phyloP scores from a whole-genome alignment of 2,329 filamentous ascomycete genomes.

The Stachybotrys chlorohalonatus region DNA sequence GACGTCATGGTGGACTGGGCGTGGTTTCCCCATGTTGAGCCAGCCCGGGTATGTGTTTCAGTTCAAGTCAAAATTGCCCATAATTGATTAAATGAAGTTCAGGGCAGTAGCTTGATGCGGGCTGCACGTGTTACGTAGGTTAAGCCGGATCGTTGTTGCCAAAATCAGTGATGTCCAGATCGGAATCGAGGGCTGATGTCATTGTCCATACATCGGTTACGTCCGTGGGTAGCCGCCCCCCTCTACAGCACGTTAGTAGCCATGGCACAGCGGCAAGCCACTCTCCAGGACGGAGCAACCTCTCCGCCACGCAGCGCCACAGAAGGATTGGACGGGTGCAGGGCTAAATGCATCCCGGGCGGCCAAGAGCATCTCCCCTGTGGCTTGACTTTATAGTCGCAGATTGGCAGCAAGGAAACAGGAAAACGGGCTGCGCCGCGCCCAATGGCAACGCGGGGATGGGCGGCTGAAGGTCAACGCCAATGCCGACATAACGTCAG shows the following conservation, averaged over 20 bases:
- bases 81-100: too few species aligned
- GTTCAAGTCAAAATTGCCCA: too few species aligned
- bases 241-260: too few species aligned
- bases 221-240: too few species aligned
- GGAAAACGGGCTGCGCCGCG: background rate
- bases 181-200: background rate
- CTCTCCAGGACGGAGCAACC: background rate
- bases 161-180: background rate
- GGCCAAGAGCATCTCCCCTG: background rate
- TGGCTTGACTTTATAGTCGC: background rate
- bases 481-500: too few species aligned
- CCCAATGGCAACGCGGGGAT: too few species aligned
- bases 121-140: background rate
- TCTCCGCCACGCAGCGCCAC: background rate
- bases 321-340: background rate
- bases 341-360: background rate
- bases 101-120: background rate
- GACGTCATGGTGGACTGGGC: too few species aligned
- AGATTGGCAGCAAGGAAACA: background rate
- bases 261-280: too few species aligned
- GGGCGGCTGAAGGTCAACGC: too few species aligned
- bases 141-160: background rate
- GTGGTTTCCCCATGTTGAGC: too few species aligned
- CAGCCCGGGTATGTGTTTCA: too few species aligned
- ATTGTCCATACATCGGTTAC: background rate